A percentile compares a stretch with the other conserved stretches of the same genome.
phyloP scores from a whole-genome alignment of 2,329 filamentous ascomycete genomes.

The Penicillium rolfsii region DNA sequence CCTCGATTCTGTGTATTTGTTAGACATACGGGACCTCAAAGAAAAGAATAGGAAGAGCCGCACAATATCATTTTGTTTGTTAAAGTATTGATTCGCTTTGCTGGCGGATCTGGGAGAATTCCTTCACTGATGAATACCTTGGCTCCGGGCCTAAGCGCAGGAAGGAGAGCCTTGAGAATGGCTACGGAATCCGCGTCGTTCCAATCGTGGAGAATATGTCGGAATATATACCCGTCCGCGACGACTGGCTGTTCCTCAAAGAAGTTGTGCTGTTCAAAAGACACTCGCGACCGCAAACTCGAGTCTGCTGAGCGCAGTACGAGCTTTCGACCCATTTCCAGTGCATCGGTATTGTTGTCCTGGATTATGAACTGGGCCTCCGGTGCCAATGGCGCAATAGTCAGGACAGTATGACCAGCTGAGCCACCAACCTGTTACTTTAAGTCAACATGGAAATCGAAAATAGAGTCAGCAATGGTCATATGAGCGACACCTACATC shows the following conservation, averaged over 20 bases:
- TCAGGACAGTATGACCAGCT: no score
- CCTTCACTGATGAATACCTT: background rate
- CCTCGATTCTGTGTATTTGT: background rate
- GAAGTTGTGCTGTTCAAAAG: background rate
- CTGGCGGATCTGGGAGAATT: background rate
- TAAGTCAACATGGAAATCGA: no score
- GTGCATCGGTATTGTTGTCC: no score
- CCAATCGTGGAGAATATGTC: background rate
- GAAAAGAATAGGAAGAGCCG: background rate
- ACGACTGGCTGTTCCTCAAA: background rate
- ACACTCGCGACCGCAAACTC: no score
- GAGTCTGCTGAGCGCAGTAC: no score
- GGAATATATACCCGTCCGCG: background rate
- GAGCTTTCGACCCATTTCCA: no score
- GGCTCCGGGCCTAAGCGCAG: background rate
- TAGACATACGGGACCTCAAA: background rate
- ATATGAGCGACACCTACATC: no score
- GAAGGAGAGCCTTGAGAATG: background rate
- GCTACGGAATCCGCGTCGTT: background rate
- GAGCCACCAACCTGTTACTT: no score
- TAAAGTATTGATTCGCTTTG: background rate
- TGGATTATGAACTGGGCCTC: no score
- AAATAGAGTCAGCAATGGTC: no score
- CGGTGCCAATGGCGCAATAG: no score
- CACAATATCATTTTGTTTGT: background rate